These are phyloP conservation scores for Phlebopus sp. DNA, from an alignment of 1,284 basidiomycete species.

Conservation along the genomic window DNA sequence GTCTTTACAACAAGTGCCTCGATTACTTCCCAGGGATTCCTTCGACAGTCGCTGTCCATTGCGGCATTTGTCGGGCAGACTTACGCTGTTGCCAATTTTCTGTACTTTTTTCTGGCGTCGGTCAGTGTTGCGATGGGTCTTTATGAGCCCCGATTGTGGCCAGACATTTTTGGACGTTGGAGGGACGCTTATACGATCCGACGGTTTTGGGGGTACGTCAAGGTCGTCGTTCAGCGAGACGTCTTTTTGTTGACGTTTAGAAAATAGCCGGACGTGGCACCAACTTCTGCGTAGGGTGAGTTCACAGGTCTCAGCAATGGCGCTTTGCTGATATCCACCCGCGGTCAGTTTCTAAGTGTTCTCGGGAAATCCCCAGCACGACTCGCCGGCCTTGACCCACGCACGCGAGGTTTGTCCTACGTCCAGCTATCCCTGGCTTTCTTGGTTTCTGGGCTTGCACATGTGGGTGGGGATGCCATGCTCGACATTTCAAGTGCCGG, in stretches of 20 bases:
- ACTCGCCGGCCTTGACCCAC: neutral
- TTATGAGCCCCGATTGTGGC: conserved; percentile 32
- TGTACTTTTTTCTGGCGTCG: conserved; percentile 22
- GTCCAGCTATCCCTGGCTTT: conserved; percentile 2
- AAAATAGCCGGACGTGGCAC: conserved; percentile 32
- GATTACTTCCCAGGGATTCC: conserved; percentile 13
- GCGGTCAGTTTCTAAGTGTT: neutral
- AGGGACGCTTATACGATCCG: conserved; percentile 35
- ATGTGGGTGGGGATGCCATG: conserved; percentile 14
- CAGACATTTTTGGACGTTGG: conserved; percentile 33
- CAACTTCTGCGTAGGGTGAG: conserved; percentile 27
- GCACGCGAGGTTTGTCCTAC: neutral
- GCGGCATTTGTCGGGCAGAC: conserved; percentile 3
- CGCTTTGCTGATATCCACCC: neutral
- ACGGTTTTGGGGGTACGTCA: conserved; percentile 36
- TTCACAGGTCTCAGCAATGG: neutral
- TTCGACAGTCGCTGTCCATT: conserved; percentile 12
- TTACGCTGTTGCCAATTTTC: conserved; percentile 21
- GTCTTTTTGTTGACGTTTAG: neutral
- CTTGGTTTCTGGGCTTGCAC: conserved; percentile 1
- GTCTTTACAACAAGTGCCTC: conserved; percentile 9
- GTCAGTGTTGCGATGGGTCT: conserved; percentile 23
- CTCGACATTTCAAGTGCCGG: conserved; percentile 12
- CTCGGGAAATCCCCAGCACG: neutral
- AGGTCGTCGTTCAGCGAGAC: neutral